phyloP scores from a whole-genome alignment of 352 stramenopile genomes.

The Chloridella minuta region DNA sequence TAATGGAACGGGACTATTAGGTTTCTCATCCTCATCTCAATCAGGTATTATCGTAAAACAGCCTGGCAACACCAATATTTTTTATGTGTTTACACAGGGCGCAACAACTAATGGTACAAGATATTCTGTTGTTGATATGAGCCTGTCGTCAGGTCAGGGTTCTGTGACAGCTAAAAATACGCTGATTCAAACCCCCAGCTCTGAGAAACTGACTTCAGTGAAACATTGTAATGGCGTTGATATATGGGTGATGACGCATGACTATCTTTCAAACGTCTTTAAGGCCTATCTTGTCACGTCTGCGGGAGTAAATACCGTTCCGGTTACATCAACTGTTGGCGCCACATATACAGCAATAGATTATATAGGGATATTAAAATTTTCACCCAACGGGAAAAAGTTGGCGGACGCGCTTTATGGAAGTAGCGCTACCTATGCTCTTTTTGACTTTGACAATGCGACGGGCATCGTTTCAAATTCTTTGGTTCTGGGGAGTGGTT shows the following conservation, averaged over 20 bases:
- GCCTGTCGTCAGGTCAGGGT: background rate
- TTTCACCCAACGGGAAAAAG: background rate
- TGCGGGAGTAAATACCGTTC: background rate
- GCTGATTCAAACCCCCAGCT: background rate
- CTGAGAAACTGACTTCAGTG: background rate
- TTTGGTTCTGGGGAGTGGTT: background rate
- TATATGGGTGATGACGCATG: background rate
- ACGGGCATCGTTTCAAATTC: background rate
- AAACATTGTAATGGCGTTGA: background rate
- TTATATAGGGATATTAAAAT: background rate
- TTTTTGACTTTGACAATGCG: background rate
- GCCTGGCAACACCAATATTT: background rate
- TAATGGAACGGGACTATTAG: background rate
- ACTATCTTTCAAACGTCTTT: background rate
- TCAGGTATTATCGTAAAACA: background rate
- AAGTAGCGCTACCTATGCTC: background rate
- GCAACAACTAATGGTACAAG: background rate
- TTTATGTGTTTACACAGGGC: background rate
- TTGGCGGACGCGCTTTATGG: background rate
- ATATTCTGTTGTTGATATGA: background rate
- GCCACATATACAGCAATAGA: background rate
- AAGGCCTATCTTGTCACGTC: background rate
- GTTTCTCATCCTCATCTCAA: too few species aligned
- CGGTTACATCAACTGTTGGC: background rate
- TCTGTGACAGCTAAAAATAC: background rate